These are phyloP conservation scores for Neofusicoccum umdonicola DNA, from an alignment of 2,329 filamentous ascomycete genomes.

Conservation along the genomic window DNA sequence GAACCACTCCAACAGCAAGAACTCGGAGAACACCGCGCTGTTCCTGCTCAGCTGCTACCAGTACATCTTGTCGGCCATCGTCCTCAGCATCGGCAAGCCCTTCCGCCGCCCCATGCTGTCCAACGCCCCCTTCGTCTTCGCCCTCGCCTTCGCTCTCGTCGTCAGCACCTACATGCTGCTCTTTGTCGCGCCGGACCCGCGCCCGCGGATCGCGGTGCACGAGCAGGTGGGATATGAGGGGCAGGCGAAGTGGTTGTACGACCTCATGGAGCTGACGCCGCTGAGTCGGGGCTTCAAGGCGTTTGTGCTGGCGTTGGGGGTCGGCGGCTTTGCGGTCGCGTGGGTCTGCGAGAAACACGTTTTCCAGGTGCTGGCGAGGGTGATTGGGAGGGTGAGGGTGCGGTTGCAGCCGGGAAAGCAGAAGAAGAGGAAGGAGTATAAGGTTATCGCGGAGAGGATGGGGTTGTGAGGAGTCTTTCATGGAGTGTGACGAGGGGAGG, in stretches of 20 bases:
- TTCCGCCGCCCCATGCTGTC: conserved; percentile 77
- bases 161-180: conserved; percentile 79
- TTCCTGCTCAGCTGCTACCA: conserved; percentile 92
- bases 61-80: conserved; percentile 86
- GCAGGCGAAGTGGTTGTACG: conserved; percentile 59
- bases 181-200: conserved; percentile 48
- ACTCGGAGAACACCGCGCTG: conserved; percentile 88
- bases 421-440: conserved; percentile 87
- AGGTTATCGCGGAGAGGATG: conserved; percentile 57
- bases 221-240: background rate
- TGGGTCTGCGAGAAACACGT: conserved; percentile 71
- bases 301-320: conserved; percentile 68
- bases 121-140: conserved; percentile 56
- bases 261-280: conserved; percentile 81
- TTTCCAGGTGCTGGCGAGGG: conserved; percentile 66
- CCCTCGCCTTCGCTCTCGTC: conserved; percentile 65
- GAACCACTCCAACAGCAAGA: conserved; percentile 80
- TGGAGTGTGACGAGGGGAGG: too few relatives aligned
- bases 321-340: conserved; percentile 65
- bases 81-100: conserved; percentile 86
- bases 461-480: background rate
- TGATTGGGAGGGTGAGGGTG: conserved; percentile 62
- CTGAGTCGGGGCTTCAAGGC: conserved; percentile 71
- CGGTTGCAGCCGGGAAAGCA: conserved; percentile 54
- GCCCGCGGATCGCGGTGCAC: background rate